phyloP scores from a whole-genome alignment of 2,329 filamentous ascomycete genomes.

The Westerdykella ornata region DNA sequence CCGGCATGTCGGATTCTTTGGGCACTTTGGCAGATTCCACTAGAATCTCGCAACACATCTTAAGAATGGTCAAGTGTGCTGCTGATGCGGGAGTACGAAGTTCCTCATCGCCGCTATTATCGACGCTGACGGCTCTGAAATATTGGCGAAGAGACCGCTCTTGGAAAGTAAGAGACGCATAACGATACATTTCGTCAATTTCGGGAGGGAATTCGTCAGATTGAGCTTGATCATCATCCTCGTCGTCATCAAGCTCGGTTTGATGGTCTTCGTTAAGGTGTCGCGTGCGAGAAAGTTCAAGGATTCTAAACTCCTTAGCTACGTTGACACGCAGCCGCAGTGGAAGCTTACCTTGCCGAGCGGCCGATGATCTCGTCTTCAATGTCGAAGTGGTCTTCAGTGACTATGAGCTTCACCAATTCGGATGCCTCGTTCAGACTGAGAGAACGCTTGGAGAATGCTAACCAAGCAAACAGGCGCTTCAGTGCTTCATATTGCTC shows the following conservation, averaged over 20 bases:
- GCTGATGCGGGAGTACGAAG: slow-evolving; percentile 11
- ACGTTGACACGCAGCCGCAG: neutral
- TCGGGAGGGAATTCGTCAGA: neutral
- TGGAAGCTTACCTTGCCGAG: slow-evolving; percentile 11
- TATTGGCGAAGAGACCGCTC: slow-evolving; percentile 18
- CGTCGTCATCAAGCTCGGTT: slow-evolving; percentile 10
- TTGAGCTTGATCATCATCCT: slow-evolving; percentile 8
- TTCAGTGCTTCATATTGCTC: slow-evolving; percentile 15
- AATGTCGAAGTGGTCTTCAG: slow-evolving; percentile 11
- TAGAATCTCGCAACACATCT: slow-evolving; percentile 7
- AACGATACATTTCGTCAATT: slow-evolving; percentile 7
- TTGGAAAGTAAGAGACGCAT: slow-evolving; percentile 14
- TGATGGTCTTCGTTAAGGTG: slow-evolving; percentile 6
- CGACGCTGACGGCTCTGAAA: slow-evolving; percentile 12
- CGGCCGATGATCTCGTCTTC: slow-evolving; percentile 17
- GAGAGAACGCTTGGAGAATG: slow-evolving; percentile 15
- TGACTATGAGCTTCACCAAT: slow-evolving; percentile 9
- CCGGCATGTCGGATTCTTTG: neutral
- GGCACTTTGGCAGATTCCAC: slow-evolving; percentile 2
- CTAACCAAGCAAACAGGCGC: slow-evolving; percentile 18
- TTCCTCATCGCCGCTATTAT: slow-evolving; percentile 5
- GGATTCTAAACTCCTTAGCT: slow-evolving; percentile 6
- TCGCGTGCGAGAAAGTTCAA: slow-evolving; percentile 10
- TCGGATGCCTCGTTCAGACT: slow-evolving; percentile 13
- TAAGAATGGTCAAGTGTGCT: slow-evolving; percentile 15